These are phyloP conservation scores for Raphanus hybrid DNA, from an alignment of 441 rosid species.

Conservation along the genomic window DNA sequence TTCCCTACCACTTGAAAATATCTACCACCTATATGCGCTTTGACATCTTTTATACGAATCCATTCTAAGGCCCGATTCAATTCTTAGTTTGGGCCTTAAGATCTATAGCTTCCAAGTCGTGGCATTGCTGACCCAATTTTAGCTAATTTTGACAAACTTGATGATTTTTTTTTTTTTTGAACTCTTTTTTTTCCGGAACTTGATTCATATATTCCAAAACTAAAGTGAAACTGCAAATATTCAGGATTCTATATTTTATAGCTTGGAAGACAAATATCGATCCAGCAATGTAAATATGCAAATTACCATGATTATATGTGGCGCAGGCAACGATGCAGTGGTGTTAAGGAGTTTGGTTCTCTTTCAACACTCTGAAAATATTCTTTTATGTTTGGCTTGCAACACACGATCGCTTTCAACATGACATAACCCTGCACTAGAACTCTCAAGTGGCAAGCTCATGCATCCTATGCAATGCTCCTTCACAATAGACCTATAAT, in stretches of 20 bases:
- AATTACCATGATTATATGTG: no score
- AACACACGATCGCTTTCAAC: no score
- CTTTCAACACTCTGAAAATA: no score
- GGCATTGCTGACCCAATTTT: background rate
- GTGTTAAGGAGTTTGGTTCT: no score
- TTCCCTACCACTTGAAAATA: background rate
- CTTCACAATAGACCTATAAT: no score
- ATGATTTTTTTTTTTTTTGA: no score
- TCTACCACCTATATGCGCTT: background rate
- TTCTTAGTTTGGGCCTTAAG: background rate
- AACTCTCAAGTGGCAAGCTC: no score
- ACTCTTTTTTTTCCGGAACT: no score
- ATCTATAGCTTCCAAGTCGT: background rate
- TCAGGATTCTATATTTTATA: background rate
- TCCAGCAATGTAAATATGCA: background rate
- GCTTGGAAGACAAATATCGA: background rate
- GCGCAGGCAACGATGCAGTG: no score
- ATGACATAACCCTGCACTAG: no score
- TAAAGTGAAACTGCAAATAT: background rate
- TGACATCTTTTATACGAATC: background rate
- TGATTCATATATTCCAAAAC: background rate
- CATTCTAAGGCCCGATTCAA: background rate
- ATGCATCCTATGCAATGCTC: no score
- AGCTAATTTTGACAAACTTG: background rate
- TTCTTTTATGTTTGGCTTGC: no score